These are phyloP conservation scores for Blastocystis sp. DNA, from an alignment of 352 stramenopile genomes.

Conservation along the genomic window DNA sequence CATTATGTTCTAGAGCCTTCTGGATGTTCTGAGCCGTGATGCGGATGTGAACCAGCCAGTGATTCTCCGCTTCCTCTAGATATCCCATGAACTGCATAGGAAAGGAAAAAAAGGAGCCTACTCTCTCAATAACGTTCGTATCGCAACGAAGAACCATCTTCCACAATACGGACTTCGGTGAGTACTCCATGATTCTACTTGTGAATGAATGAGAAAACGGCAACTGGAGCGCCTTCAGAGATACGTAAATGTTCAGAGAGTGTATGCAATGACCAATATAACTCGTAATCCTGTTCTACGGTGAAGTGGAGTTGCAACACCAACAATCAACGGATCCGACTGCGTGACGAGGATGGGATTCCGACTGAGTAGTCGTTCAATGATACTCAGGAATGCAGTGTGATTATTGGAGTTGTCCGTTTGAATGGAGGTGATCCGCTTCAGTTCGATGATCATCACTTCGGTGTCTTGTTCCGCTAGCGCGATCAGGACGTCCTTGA, in stretches of 20 bases:
- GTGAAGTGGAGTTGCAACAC: not conserved
- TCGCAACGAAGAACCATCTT: slow-evolving; percentile 27
- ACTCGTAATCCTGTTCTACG: not conserved
- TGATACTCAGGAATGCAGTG: not conserved
- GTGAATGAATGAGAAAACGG: not conserved
- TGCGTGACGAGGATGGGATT: not conserved
- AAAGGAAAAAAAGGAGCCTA: not conserved
- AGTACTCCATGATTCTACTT: not conserved
- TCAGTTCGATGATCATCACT: not conserved
- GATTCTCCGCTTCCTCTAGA: slow-evolving; percentile 31
- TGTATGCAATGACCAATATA: slow-evolving; percentile 21
- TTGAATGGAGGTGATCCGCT: not conserved
- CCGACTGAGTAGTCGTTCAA: not conserved
- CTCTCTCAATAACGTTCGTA: not conserved
- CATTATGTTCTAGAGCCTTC: not conserved
- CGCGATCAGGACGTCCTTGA: not conserved
- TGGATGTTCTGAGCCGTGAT: not conserved
- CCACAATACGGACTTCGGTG: not conserved
- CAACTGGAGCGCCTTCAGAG: slow-evolving; percentile 13
- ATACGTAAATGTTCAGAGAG: slow-evolving; percentile 49
- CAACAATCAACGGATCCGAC: not conserved
- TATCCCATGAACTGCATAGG: slow-evolving; percentile 13
- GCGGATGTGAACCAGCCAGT: slow-evolving; percentile 24
- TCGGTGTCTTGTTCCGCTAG: not conserved
- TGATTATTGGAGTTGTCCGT: slow-evolving; percentile 7